Base-by-base conservation (phyloP, 768 basidiomycete genomes). In the Boletus subparvulus region DNA sequence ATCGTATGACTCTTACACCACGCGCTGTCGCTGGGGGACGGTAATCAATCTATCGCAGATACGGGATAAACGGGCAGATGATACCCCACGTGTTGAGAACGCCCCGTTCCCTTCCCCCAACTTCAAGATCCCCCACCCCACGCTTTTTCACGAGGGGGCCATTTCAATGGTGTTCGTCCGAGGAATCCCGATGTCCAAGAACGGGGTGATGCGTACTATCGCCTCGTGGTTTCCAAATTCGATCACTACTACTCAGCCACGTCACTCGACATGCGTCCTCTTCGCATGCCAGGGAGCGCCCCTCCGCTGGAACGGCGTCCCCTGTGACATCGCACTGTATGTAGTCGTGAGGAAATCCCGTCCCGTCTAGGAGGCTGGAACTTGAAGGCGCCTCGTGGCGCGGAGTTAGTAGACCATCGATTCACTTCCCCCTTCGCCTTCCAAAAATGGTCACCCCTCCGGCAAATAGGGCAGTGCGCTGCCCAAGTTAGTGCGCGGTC, bases 201-300 rank as follows among this genome's bases (percentile, higher is more conserved):
- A 21, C 45, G 47, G 42, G 42, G 6, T 54, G 54, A 53, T 54
- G 52, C 63, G 59, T 42, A 64, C 58, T 56, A 60, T 60, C 55
- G 32, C 59, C 63, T 65, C 55, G 32, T 53, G 55, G 13, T 47
- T 46, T 55, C 63, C 60, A 17, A 36, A 58, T 61, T 56, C n/a
- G 37, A 52, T 33, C 37, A 21, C 17, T 28, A 21, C 17, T 28
- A 47, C 28, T 3, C 56, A 41, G 47, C 45, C 48, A 56, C 41
- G 58, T 64, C 51, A 56, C 6, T 19, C 6, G 47, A 30, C 51
- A 32, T 19, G 52, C 10, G 57, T 28, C 48, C 28, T 19, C 39
- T 30, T 37, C 14, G 33, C 55, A 45, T 58, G 32, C 43, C 47
- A 43, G 35, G 16, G 10, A 39, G 54, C 56, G 32, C 44, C 55